Percentiles rank a stretch among this genome's conserved stretches.
Conservation (phyloP, 805 yeast species). For the Starmera quercuum region DNA sequence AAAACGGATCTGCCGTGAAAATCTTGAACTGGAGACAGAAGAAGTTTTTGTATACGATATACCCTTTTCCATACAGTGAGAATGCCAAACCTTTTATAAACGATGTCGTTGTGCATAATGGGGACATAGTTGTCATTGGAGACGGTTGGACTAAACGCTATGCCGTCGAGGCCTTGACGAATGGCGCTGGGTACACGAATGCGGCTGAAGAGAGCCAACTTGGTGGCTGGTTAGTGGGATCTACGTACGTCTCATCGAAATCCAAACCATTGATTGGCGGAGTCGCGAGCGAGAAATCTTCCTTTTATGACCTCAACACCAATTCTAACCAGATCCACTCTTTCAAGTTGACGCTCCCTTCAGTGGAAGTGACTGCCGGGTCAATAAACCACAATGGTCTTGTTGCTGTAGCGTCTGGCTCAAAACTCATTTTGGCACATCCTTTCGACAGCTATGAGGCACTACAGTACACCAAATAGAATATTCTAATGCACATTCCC, state of each 20-base stretch:
- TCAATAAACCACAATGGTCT: constrained; percentile 16
- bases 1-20: constrained; percentile 22
- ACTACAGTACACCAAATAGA: constrained; percentile 4
- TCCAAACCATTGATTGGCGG: constrained; percentile 14
- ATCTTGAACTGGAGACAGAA: constrained; percentile 26
- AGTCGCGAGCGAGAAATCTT: constrained; percentile 12
- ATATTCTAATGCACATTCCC: no score
- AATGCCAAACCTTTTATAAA: constrained; percentile 8
- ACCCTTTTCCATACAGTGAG: constrained; percentile 18
- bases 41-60: constrained; percentile 22
- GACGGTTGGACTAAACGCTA: constrained; percentile 27
- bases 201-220: constrained; percentile 11
- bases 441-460: constrained; percentile 21
- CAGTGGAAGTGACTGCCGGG: constrained; percentile 12
- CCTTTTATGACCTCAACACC: constrained; percentile 15
- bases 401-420: constrained; percentile 16
- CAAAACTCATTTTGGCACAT: constrained; percentile 13
- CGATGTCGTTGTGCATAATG: constrained; percentile 17
- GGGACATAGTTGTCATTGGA: constrained; percentile 22
- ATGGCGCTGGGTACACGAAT: constrained; percentile 27
- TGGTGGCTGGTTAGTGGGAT: constrained; percentile 14
- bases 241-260: constrained; percentile 11
- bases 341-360: constrained; percentile 15
- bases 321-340: constrained; percentile 12
- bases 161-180: constrained; percentile 14